Evolutionary conservation across 1,139 yeast species (phyloP), one percentile per base, ranked within the genome.

Genomic region (Blastobotrys capitulatus): DNA sequence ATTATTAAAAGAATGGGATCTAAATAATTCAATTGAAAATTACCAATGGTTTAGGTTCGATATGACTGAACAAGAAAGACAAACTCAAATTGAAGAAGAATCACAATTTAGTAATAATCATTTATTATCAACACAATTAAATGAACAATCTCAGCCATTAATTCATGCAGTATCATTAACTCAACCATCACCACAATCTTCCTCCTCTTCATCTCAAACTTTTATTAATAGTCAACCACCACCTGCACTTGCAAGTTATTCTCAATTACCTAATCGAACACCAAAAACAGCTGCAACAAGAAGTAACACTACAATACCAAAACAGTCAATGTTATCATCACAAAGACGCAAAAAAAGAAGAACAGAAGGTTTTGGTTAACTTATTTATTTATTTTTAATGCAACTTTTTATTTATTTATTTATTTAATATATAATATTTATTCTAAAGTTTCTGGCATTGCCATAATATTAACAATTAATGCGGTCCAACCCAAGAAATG

Each of bases 401-500:
- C 4, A 5, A 7, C 25, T 5, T 22, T 22, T 22, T 22, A 5
- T 25, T 27, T n/a, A 34, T 27, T 40, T 27, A n/a, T 25, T 27
- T 16, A n/a, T 26, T 27, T 25, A 26, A 5, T 20, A 6, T 10
- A 42, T 22, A 32, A 35, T 27, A 42, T 42, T 8, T 34, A 31
- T 38, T 26, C 35, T 32, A 64, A 38, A 19, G 45, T 49, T 54
- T 77, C 80, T 1, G 92, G 90, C 86, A 86, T 80, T 47, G 77
- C 76, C 94, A 94, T 86, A 64, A 92, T 86, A 57, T 81, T 74
- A 12, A 87, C 79, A 5, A 86, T 84, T 53, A 89, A 69, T 0
- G 96, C 82, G 0, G 97, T 83, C 98, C 98, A 92, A 2, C 98
- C 98, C 43, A 89, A 74, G 69, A 92, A 92, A 63, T 88, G 92